Conservation (phyloP, 768 basidiomycete species). For the Serendipita sp. region DNA sequence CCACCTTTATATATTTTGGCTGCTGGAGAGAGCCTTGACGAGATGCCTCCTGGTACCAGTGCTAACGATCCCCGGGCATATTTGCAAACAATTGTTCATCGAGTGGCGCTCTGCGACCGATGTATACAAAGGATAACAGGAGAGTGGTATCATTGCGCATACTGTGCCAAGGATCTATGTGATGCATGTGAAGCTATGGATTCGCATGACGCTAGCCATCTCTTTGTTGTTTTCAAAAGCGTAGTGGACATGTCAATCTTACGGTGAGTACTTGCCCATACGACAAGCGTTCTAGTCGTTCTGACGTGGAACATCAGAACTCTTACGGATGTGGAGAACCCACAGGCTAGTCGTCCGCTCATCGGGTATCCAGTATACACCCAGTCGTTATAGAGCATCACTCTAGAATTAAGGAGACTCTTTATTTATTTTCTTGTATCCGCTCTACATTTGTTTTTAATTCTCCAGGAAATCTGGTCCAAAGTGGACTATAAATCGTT, state of each 20-base stretch:
- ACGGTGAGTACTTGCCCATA: neutral
- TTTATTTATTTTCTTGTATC: neutral
- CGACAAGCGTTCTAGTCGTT: neutral
- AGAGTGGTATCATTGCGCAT: slow-evolving; percentile 80
- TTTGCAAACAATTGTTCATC: slow-evolving; percentile 41
- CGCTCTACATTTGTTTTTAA: neutral
- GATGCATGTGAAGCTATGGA: slow-evolving; percentile 64
- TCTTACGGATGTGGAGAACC: slow-evolving; percentile 42
- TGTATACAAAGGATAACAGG: slow-evolving; percentile 74
- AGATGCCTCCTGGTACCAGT: slow-evolving; percentile 10
- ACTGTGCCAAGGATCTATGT: slow-evolving; percentile 80
- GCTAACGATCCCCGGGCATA: slow-evolving; percentile 26
- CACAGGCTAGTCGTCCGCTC: slow-evolving; percentile 36
- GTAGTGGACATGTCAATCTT: slow-evolving; percentile 29
- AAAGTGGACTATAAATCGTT: neutral
- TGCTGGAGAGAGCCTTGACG: slow-evolving; percentile 21
- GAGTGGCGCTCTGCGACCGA: slow-evolving; percentile 65
- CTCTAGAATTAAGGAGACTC: neutral
- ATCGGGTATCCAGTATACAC: slow-evolving; percentile 45
- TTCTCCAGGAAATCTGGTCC: neutral
- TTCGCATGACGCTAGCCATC: slow-evolving; percentile 65
- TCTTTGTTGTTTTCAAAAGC: slow-evolving; percentile 82
- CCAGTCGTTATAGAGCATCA: neutral
- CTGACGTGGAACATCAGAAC: slow-evolving; percentile 20
- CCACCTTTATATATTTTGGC: slow-evolving; percentile 47